Conservation (phyloP, 768 basidiomycete genomes). For the Mycena metata region DNA sequence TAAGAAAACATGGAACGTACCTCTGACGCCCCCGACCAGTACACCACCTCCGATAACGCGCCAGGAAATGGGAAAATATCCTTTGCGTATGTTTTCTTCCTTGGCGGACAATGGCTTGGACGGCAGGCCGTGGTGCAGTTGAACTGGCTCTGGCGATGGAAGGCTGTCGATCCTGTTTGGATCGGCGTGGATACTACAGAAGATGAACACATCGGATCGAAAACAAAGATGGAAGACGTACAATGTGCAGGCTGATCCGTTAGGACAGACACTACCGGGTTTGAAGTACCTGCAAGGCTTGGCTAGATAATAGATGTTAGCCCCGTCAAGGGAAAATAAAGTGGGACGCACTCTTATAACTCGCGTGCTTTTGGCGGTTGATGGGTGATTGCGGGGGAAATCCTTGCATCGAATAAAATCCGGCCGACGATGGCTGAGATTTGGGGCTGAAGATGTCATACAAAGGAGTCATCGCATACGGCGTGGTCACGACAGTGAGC, state of each 20-base stretch:
- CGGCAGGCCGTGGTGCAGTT: slow-evolving; percentile 34
- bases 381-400: slow-evolving; percentile 4
- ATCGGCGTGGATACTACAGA: slow-evolving; percentile 62
- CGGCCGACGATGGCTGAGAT: slow-evolving; percentile 11
- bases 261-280: slow-evolving; percentile 61
- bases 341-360: slow-evolving; percentile 27
- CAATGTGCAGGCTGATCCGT: slow-evolving; percentile 72
- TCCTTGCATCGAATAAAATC: slow-evolving; percentile 9
- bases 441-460: slow-evolving; percentile 36
- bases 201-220: slow-evolving; percentile 13
- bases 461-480: slow-evolving; percentile 27
- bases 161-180: slow-evolving; percentile 5
- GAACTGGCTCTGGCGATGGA: slow-evolving; percentile 3
- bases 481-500: slow-evolving; percentile 16
- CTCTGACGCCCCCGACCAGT: slow-evolving; percentile 58
- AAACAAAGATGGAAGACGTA: slow-evolving; percentile 47
- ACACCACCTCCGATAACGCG: slow-evolving; percentile 85
- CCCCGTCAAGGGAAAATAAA: not conserved
- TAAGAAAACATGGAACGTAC: slow-evolving; percentile 1
- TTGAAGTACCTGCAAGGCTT: slow-evolving; percentile 73
- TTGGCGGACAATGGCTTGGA: slow-evolving; percentile 40
- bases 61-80: slow-evolving; percentile 78
- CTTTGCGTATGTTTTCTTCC: slow-evolving; percentile 58
- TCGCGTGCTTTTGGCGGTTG: slow-evolving; percentile 21
- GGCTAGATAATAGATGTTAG: slow-evolving; percentile 52